phyloP scores from a whole-genome alignment of 2,329 filamentous ascomycete genomes.

The Alternaria metachromatica region DNA sequence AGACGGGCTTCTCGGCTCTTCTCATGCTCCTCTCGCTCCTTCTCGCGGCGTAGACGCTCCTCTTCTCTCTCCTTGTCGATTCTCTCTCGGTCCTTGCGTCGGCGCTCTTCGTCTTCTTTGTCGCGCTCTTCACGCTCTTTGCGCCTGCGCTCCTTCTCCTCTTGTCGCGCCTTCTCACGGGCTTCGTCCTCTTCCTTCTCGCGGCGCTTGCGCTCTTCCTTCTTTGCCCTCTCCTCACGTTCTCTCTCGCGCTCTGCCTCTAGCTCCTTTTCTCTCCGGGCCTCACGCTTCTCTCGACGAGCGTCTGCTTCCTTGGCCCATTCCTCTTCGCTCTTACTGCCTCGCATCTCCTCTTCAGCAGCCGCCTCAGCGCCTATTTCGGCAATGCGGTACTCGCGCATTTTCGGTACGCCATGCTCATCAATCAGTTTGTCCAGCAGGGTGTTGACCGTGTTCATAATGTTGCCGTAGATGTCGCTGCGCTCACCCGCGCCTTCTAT shows the following conservation, averaged over 20 bases:
- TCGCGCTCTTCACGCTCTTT: slow-evolving; percentile 42
- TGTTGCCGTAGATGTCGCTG: slow-evolving; percentile 75
- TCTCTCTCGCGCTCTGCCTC: slow-evolving; percentile 66
- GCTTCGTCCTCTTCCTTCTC: slow-evolving; percentile 56
- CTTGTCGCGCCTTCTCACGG: slow-evolving; percentile 55
- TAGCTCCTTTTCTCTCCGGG: slow-evolving; percentile 65
- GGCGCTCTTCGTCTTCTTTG: slow-evolving; percentile 40
- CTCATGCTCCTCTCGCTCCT: slow-evolving; percentile 51
- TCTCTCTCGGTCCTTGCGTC: slow-evolving; percentile 38
- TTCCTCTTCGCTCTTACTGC: slow-evolving; percentile 75
- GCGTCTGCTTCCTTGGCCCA: slow-evolving; percentile 72
- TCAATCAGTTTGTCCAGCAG: slow-evolving; percentile 70
- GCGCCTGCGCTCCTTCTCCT: slow-evolving; percentile 53
- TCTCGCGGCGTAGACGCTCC: slow-evolving; percentile 56
- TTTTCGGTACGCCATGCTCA: slow-evolving; percentile 69
- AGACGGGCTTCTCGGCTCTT: slow-evolving; percentile 53
- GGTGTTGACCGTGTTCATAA: slow-evolving; percentile 69
- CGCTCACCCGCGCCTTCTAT: slow-evolving; percentile 81
- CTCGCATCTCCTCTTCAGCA: slow-evolving; percentile 67
- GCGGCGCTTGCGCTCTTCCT: slow-evolving; percentile 61
- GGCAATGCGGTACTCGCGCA: slow-evolving; percentile 70
- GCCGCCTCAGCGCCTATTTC: slow-evolving; percentile 76
- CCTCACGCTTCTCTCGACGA: slow-evolving; percentile 67
- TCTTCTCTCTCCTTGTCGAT: slow-evolving; percentile 56
- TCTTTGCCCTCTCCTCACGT: slow-evolving; percentile 59